Evolutionary conservation across 768 basidiomycete genomes (phyloP).

Genomic region (Boletus coccyginus): DNA sequence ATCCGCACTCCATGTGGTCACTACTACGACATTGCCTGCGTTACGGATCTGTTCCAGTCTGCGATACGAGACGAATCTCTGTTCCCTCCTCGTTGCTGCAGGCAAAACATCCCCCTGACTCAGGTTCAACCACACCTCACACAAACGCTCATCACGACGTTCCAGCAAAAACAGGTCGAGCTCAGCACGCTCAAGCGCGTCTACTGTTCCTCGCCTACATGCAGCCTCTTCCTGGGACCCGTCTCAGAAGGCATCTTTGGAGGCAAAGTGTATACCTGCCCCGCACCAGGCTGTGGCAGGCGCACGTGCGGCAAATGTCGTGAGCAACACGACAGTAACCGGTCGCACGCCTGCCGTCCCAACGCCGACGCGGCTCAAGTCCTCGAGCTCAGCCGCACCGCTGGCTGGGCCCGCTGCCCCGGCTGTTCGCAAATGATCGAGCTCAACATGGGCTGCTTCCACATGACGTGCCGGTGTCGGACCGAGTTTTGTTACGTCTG

Average conservation of each 20-base stretch:
- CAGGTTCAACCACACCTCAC: slow-evolving; percentile 26
- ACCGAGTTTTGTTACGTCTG: slow-evolving; percentile 47
- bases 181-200: slow-evolving; percentile 35
- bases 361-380: slow-evolving; percentile 26
- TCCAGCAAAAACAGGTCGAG: slow-evolving; percentile 29
- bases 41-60: slow-evolving; percentile 33
- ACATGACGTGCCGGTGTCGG: slow-evolving; percentile 40
- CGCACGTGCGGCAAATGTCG: slow-evolving; percentile 29
- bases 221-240: slow-evolving; percentile 38
- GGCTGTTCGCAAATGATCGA: slow-evolving; percentile 40
- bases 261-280: slow-evolving; percentile 17
- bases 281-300: slow-evolving; percentile 15
- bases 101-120: slow-evolving; percentile 26
- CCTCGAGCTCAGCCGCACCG: slow-evolving; percentile 21
- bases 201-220: slow-evolving; percentile 36
- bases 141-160: slow-evolving; percentile 14
- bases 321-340: slow-evolving; percentile 19
- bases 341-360: slow-evolving; percentile 25
- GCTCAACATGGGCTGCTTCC: slow-evolving; percentile 36
- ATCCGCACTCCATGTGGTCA: slow-evolving; percentile 35
- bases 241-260: slow-evolving; percentile 26
- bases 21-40: slow-evolving; percentile 34
- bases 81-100: slow-evolving; percentile 42
- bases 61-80: slow-evolving; percentile 38
- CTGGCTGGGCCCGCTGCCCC: slow-evolving; percentile 40